Evolutionary conservation across 495 filamentous ascomycete genomes (phyloP).

Genomic region (Margaritispora aquatica): DNA sequence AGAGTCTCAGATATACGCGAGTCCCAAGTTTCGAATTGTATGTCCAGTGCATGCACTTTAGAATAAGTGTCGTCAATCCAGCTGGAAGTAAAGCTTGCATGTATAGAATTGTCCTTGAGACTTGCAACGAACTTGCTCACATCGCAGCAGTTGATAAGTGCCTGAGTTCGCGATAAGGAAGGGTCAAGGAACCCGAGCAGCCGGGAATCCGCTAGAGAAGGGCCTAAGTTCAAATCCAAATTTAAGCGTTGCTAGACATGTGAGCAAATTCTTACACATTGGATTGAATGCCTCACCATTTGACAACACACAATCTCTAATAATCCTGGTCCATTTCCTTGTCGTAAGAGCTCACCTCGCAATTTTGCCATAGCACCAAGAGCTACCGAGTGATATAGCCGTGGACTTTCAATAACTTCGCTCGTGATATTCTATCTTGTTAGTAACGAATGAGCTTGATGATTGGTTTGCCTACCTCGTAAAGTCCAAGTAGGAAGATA

Average conservation of each 20-base stretch:
- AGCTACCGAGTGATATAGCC: not conserved
- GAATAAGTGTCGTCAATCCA: not conserved
- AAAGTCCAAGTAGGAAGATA: constrained; percentile 3
- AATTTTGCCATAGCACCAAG: not conserved
- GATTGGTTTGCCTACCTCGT: constrained; percentile 1
- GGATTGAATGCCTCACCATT: not conserved
- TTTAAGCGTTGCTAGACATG: not conserved
- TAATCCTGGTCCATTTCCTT: constrained; percentile 2
- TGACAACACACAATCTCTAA: constrained; percentile 7
- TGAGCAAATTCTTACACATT: not conserved
- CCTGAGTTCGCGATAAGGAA: not conserved
- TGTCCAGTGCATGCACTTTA: not conserved
- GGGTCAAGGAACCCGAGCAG: constrained; percentile 1
- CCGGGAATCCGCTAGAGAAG: not conserved
- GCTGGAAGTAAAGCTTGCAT: not conserved
- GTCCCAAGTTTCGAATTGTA: not conserved
- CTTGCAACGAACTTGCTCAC: not conserved
- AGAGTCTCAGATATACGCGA: not conserved
- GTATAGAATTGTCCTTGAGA: not conserved
- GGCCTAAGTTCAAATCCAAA: not conserved
- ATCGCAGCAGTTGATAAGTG: not conserved
- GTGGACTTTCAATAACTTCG: not conserved
- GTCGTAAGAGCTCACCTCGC: not conserved
- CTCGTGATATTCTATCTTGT: not conserved
- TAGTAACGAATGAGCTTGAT: not conserved